These are phyloP conservation scores for Cladosporium sp. DNA, from an alignment of 2,329 filamentous ascomycete species.

Conservation along the genomic window DNA sequence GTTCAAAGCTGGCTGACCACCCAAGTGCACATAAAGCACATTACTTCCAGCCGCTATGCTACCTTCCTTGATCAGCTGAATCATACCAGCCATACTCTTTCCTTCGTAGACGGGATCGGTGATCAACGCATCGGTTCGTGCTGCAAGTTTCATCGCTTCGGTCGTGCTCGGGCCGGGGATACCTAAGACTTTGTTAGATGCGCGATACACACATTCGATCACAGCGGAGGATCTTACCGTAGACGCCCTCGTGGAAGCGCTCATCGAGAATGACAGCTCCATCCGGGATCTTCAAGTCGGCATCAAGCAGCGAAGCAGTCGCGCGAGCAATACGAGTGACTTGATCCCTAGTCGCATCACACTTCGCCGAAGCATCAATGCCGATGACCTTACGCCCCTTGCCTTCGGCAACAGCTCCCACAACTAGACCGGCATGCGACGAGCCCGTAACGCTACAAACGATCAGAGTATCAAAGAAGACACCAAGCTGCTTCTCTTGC, in stretches of 20 bases:
- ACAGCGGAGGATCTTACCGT: slow-evolving; percentile 45
- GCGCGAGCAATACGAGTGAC: slow-evolving; percentile 66
- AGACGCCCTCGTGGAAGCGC: slow-evolving; percentile 66
- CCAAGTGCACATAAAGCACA: slow-evolving; percentile 71
- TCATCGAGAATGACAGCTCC: slow-evolving; percentile 65
- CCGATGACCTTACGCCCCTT: slow-evolving; percentile 62
- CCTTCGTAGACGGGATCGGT: slow-evolving; percentile 77
- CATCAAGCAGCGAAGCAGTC: slow-evolving; percentile 65
- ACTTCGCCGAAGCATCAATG: slow-evolving; percentile 66
- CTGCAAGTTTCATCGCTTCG: slow-evolving; percentile 69
- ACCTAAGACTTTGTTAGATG: slow-evolving; percentile 33
- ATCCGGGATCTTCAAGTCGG: slow-evolving; percentile 62
- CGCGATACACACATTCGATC: too few relatives aligned
- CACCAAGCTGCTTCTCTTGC: slow-evolving; percentile 62
- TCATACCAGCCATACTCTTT: slow-evolving; percentile 72
- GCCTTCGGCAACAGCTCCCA: slow-evolving; percentile 63
- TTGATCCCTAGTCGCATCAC: slow-evolving; percentile 64
- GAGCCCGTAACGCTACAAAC: slow-evolving; percentile 71
- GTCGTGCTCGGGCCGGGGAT: slow-evolving; percentile 66
- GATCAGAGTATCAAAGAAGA: slow-evolving; percentile 69
- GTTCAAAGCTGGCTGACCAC: slow-evolving; percentile 69
- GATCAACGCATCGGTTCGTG: slow-evolving; percentile 69
- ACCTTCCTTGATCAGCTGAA: slow-evolving; percentile 65
- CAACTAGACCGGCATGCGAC: slow-evolving; percentile 71
- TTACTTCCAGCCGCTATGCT: slow-evolving; percentile 63